Evolutionary conservation across 257 asterid genomes (phyloP).

Genomic region (Nicotiana undulata): DNA sequence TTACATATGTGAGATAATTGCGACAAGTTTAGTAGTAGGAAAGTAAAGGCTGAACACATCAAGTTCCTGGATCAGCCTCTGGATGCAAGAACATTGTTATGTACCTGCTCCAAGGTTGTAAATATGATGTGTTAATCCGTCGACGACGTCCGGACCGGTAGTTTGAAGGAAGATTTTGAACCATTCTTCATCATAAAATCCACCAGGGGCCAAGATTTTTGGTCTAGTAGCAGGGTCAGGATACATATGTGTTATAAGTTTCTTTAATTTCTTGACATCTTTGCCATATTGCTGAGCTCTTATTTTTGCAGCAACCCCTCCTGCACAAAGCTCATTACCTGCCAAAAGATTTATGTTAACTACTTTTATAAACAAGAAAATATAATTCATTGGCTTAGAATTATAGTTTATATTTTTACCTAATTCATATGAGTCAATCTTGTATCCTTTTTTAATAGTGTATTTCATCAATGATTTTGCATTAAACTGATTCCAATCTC

Average conservation of each 20-base stretch:
- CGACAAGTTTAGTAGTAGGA: too few species aligned
- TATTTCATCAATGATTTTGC: slow-evolving; percentile 57
- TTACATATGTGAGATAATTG: too few species aligned
- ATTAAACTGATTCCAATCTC: slow-evolving; percentile 54
- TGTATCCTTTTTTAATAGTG: slow-evolving; percentile 56
- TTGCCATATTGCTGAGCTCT: slow-evolving; percentile 62
- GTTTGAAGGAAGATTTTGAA: slow-evolving; percentile 37
- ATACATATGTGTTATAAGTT: slow-evolving; percentile 36
- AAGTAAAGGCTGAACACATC: too few species aligned
- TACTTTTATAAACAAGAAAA: background rate
- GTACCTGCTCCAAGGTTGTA: slow-evolving; percentile 83
- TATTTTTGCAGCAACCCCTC: slow-evolving; percentile 48
- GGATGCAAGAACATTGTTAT: background rate
- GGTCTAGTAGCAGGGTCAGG: slow-evolving; percentile 36
- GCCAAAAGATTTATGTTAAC: background rate
- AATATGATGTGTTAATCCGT: slow-evolving; percentile 76
- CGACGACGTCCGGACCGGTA: slow-evolving; percentile 50
- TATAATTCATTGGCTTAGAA: background rate
- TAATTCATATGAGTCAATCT: slow-evolving; percentile 72
- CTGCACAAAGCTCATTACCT: slow-evolving; percentile 81
- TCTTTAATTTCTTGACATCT: slow-evolving; percentile 42
- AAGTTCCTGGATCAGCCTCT: background rate
- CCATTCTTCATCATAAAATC: slow-evolving; percentile 67
- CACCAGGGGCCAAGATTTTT: slow-evolving; percentile 66
- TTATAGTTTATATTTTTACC: slow-evolving; percentile 21